These are phyloP conservation scores for Cyphellophora europaea DNA, from an alignment of 2,329 filamentous ascomycete species.

Conservation along the genomic window DNA sequence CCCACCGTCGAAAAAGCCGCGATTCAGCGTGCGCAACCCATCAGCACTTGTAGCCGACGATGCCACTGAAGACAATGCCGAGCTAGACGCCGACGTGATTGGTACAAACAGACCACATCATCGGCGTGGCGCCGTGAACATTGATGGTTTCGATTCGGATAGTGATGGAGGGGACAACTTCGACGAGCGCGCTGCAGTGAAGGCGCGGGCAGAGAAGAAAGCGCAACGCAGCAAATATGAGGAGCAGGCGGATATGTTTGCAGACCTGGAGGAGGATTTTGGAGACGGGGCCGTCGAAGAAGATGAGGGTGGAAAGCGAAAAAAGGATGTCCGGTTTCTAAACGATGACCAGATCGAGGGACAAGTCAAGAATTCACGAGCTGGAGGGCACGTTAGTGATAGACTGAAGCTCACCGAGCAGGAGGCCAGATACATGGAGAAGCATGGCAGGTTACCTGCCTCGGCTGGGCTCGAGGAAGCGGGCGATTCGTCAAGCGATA, in stretches of 20 bases:
- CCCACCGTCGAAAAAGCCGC: conserved; percentile 59
- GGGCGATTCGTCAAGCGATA: conserved; percentile 50
- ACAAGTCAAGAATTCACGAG: conserved; percentile 63
- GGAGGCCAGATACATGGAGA: neutral
- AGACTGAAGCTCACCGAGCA: neutral
- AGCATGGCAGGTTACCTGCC: conserved; percentile 42
- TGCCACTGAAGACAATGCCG: conserved; percentile 61
- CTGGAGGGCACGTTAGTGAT: conserved; percentile 53
- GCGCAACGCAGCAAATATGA: conserved; percentile 29
- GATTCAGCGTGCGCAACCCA: conserved; percentile 91
- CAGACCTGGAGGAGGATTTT: conserved; percentile 54
- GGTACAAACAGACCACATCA: conserved; percentile 61
- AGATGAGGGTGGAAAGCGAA: conserved; percentile 44
- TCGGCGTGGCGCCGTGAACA: conserved; percentile 88
- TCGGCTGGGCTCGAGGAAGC: conserved; percentile 39
- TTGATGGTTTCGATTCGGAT: conserved; percentile 95
- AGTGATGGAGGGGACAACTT: conserved; percentile 84
- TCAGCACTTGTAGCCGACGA: conserved; percentile 81
- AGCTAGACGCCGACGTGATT: conserved; percentile 88
- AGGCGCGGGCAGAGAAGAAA: conserved; percentile 36
- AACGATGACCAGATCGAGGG: conserved; percentile 63
- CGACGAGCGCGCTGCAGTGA: conserved; percentile 59
- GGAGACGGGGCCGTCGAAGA: conserved; percentile 44
- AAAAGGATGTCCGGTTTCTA: conserved; percentile 53
- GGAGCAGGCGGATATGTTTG: conserved; percentile 68